Base-by-base conservation (phyloP, 345 rosid genomes). In the Eucalyptus marginata region DNA sequence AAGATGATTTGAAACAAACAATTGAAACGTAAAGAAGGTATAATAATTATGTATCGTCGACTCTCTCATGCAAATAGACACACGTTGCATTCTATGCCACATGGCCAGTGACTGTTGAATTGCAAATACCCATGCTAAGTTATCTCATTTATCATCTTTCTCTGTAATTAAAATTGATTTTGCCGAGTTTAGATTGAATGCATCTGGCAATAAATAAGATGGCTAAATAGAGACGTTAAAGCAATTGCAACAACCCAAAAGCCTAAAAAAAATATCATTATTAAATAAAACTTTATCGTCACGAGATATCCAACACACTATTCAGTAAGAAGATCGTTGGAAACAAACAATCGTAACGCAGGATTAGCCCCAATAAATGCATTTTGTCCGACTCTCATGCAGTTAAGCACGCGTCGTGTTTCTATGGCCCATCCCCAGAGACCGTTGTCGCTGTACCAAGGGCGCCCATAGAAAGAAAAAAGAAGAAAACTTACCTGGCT, bases 391-490 rank as follows among this genome's bases (percentile, higher is more conserved):
- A 40, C 47, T 40, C 84, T 40, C 16, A 2, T 76, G 47, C 9
- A 40, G 2, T 8, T 6, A 20, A 2, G 2, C 83, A 76, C 1
- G 29, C 0, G 29, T 22, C 1, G 3, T 40, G 2, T 24, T 20
- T 40, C 47, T 20, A 76, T 2, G 5, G 15, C 47, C 7, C 8
- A 7, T 10, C 2, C 8, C 29, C 2, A 76, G 1, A 1, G 47
- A 43, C 47, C 14, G 8, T 40, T 40, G 31, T 56, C 4, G 62
- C 13, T 10, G 47, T 36, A 9, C 7, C 13, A 4, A 5, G 7
- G 24, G 22, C 24, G 25, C 24, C 44, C 24, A 17, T 40, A 33
- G 22, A 27, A 59, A 27, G 66, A 27, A 59, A 27, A 7, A 27
- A 11, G 40, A 25, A 59, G 33, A 31, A 33, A 36, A 33, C 27